Base-by-base conservation (phyloP, 495 filamentous ascomycete genomes). In the Aspergillus mulundensis region DNA sequence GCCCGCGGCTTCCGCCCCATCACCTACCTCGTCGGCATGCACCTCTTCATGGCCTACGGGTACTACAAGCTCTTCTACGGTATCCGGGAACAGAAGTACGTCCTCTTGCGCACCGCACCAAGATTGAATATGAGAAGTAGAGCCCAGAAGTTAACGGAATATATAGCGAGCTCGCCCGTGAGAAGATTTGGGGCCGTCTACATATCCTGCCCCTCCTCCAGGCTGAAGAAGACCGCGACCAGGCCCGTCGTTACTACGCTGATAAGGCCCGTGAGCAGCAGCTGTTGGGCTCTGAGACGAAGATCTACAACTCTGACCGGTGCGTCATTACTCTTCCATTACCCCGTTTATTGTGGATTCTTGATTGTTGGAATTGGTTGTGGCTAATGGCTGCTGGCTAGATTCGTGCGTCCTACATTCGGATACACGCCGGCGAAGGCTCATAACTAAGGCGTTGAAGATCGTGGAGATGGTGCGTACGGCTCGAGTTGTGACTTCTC, bases 101-200 rank as follows among this genome's bases (percentile, higher is more conserved):
- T 28, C 25, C n/a, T 28, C 25, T 28, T 28, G 25, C 25, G 25
- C 25, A 28, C 8, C n/a, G n/a, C n/a, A n/a, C n/a, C n/a, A n/a
- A n/a, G n/a, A n/a, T n/a, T n/a, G n/a, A n/a, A n/a, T n/a, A n/a
- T n/a, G n/a, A n/a, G n/a, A n/a, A n/a, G n/a, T n/a, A n/a, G n/a
- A n/a, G n/a, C n/a, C n/a, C n/a, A n/a, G 8, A 28, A 28, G 25
- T 8, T 28, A 28, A 28, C 25, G 4, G 8, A 3, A 28, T 28
- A 28, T 28, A 8, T 28, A 97, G 93, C 67, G 94, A 98, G 69
- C 87, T 95, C 57, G 88, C 85, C 50, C 89, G 94, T 43, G 94
- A 98, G 67, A 98, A 98, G 79, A 91, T 96, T 82, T 98, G 94
- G 94, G 80, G 86, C 42, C 87, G 94, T 61, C 92, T 97, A 63